Base-by-base conservation (phyloP, 192 early-diverging fungal genomes). In the Diversispora eburnea region DNA sequence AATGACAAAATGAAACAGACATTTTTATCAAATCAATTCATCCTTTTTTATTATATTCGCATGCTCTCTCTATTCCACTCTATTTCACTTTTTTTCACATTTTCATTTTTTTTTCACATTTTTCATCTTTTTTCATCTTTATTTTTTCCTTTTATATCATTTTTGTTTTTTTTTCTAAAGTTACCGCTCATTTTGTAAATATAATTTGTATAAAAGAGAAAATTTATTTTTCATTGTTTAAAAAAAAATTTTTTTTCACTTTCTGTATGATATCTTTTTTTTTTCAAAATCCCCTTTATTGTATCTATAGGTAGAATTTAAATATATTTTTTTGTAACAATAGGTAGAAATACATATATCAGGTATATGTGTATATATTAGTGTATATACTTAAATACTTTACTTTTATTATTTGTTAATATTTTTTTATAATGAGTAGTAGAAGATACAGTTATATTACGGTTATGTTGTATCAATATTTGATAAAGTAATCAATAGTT, bases 291-390 rank as follows among this genome's bases (percentile, higher is more conserved):
- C 13, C n/a, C 12, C n/a, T 13, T 17, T 13, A 54, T 54, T 54
- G 51, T 54, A 54, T 61, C 59, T 33, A 61, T 61, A 61, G 59
- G 59, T 41, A 61, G 59, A 60, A 61, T 61, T 61, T 17, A 12
- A 54, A 17, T 17, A n/a, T 54, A 49, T 49, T 10, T 49, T 10
- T 49, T 54, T 52, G 25, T 33, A 33, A 33, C 25, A 33, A 33
- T 33, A 33, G 25, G 25, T 33, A 33, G 25, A 33, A 33, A 33
- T 33, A 33, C n/a, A n/a, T 33, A 33, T 33, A 33, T 33, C 25
- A 33, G 2, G 25, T 33, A 33, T 33, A 33, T 33, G 25, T 33
- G 25, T 33, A 33, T 33, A 33, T 33, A 33, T 33, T 33, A 33
- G 25, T 33, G 25, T 33, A 33, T 33, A 33, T 33, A 33, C 2